A percentile compares a stretch with the other conserved stretches of the same genome.
These are phyloP conservation scores for Nigrospora sphaerica DNA, from an alignment of 2,329 filamentous ascomycete species.

Conservation along the genomic window DNA sequence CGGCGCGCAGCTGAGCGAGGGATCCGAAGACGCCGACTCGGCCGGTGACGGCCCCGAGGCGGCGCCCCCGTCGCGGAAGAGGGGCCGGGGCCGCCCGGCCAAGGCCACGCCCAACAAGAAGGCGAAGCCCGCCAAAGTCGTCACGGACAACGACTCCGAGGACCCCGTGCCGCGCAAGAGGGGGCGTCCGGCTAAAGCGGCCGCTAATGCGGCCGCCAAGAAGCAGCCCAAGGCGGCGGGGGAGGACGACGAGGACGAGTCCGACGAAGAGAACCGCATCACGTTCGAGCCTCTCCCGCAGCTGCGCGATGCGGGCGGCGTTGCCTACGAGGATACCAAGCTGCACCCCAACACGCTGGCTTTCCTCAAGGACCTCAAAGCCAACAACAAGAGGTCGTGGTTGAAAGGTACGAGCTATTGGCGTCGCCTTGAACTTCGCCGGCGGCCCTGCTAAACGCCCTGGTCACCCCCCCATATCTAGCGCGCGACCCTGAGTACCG, in stretches of 20 bases:
- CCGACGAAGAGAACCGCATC: slow-evolving; percentile 27
- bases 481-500: slow-evolving; percentile 77
- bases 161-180: slow-evolving; percentile 3
- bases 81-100: neutral
- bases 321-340: slow-evolving; percentile 43
- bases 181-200: slow-evolving; percentile 1
- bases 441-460: neutral
- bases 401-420: slow-evolving; percentile 39
- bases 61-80: neutral
- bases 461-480: slow-evolving; percentile 24
- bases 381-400: slow-evolving; percentile 53
- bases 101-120: slow-evolving; percentile 1
- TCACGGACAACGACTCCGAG: neutral
- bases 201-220: neutral
- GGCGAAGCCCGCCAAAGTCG: neutral
- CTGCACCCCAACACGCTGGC: slow-evolving; percentile 51
- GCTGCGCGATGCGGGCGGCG: slow-evolving; percentile 30
- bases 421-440: neutral
- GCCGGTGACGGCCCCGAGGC: neutral
- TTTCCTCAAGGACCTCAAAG: slow-evolving; percentile 52
- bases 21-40: neutral
- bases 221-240: slow-evolving; percentile 3
- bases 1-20: neutral
- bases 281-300: slow-evolving; percentile 34
- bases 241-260: slow-evolving; percentile 11